Evolutionary conservation across 768 basidiomycete species (phyloP), one percentile per base, ranked within the genome.

Genomic region (Pisolithus orientalis): DNA sequence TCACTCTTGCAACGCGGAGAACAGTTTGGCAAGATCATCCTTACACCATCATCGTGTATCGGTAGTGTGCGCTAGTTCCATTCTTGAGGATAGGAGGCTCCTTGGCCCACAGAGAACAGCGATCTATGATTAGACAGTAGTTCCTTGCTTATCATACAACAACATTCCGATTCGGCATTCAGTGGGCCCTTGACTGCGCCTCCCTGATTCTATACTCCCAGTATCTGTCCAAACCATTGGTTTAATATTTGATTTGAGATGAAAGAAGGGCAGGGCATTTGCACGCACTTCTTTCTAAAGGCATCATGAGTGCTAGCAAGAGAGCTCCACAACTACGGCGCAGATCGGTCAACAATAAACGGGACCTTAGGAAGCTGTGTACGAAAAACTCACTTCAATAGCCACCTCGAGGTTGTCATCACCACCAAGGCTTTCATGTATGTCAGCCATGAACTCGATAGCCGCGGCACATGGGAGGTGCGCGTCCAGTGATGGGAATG

Each of bases 391-490:
- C 55, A 85, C 80, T 72, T 79, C 73, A 10, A 70, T 70, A 3
- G 81, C 83, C 60, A 73, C 75, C 50, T 70, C 51, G 0, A 77
- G 60, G 39, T 68, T 70, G 10, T 76, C 73, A 28, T 76, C 73
- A 28, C 75, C 73, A n/a, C 78, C 82, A 49, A 76, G 75, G 34
- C 37, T 74, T 69, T 86, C 85, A 59, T 82, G 75, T 2, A 84
- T 75, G 61, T 94, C 90, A 0, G 91, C 93, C 55, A 92, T 57
- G 66, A 94, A 91, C 65, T 95, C 93, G 44, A 94, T 72, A 8
- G 94, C 94, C 21, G 83, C 75, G 5, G 79, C 72, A 51, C 87
- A 86, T 2, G 94, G 93, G 7, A 95, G 70, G 39, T 87, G 76
- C 4, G 92, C 87, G 29, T 72, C 75, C 44, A 70, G 65, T 4